These are phyloP conservation scores for Yamadazyma olivae DNA, from an alignment of 805 yeast species.

Conservation along the genomic window DNA sequence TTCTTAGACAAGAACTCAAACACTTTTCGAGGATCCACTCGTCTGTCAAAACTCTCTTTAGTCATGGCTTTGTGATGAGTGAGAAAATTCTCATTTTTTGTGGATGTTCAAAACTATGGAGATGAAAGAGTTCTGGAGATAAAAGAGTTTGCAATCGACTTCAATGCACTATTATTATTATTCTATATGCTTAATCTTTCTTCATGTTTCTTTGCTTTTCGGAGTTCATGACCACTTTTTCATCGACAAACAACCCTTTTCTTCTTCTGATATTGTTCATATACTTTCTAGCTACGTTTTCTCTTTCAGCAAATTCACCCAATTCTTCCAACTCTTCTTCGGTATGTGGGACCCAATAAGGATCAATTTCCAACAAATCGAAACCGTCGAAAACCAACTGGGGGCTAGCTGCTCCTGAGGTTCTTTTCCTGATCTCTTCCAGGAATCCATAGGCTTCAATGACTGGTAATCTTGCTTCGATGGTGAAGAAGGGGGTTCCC, in stretches of 20 bases:
- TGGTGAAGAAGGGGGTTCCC: conserved; percentile 94
- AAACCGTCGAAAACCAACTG: conserved; percentile 89
- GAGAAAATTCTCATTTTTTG: conserved; percentile 1
- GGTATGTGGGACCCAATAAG: conserved; percentile 98
- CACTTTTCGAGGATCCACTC: conserved; percentile 16
- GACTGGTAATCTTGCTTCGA: conserved; percentile 84
- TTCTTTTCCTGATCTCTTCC: conserved; percentile 87
- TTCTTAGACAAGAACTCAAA: conserved; percentile 32
- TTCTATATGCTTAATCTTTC: conserved; percentile 51
- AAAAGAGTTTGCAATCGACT: no score
- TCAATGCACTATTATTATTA: no score
- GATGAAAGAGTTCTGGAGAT: no score
- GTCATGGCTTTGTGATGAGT: conserved; percentile 1
- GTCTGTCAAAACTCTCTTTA: conserved; percentile 4
- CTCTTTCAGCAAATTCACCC: conserved; percentile 91
- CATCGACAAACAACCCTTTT: conserved; percentile 87
- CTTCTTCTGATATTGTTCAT: conserved; percentile 79
- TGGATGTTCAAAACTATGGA: no score
- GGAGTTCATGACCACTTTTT: conserved; percentile 85
- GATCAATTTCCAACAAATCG: conserved; percentile 85
- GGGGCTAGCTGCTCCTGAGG: conserved; percentile 97
- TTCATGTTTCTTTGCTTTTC: conserved; percentile 91
- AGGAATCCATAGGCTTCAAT: conserved; percentile 96
- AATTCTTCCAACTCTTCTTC: conserved; percentile 92
- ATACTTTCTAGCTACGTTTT: conserved; percentile 83